phyloP scores from a whole-genome alignment of 73 alveolate genomes.

The Effrenium voratum region DNA sequence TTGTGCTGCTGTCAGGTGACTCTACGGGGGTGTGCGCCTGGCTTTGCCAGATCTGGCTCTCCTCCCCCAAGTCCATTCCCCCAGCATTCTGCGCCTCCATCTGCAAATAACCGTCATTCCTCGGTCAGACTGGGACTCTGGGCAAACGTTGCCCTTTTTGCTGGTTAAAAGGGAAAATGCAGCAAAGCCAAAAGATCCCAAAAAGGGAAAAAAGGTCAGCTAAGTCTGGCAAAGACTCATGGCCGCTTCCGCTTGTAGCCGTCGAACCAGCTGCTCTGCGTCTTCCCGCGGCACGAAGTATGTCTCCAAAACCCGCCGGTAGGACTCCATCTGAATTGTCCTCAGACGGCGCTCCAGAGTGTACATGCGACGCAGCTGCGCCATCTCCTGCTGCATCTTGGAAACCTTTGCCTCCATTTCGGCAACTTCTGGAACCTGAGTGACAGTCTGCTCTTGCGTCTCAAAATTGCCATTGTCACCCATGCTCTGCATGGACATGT shows the following conservation, averaged over 20 bases:
- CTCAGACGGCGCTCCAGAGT: neutral
- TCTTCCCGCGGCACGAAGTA: slow-evolving; percentile 46
- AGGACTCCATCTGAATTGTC: slow-evolving; percentile 22
- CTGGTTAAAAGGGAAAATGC: too few relatives aligned
- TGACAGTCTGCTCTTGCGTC: too few relatives aligned
- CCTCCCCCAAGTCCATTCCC: slow-evolving; percentile 3
- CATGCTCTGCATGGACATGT: neutral
- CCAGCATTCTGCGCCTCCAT: neutral
- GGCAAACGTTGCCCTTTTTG: too few relatives aligned
- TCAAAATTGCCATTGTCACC: neutral
- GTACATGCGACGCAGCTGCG: neutral
- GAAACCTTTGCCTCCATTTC: slow-evolving; percentile 52
- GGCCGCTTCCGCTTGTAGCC: slow-evolving; percentile 9
- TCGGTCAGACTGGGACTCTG: neutral
- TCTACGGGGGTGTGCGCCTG: slow-evolving; percentile 23
- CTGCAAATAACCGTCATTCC: neutral
- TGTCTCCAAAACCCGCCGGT: slow-evolving; percentile 42
- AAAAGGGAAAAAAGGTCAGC: too few relatives aligned
- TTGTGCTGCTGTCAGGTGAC: neutral
- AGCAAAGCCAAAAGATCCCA: too few relatives aligned
- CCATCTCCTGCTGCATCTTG: slow-evolving; percentile 10
- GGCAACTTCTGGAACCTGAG: neutral
- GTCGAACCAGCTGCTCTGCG: slow-evolving; percentile 43
- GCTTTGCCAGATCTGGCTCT: neutral
- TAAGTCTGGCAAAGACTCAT: too few relatives aligned